These are phyloP conservation scores for Stromatinia cepivora DNA, from an alignment of 2,329 filamentous ascomycete species.

Conservation along the genomic window DNA sequence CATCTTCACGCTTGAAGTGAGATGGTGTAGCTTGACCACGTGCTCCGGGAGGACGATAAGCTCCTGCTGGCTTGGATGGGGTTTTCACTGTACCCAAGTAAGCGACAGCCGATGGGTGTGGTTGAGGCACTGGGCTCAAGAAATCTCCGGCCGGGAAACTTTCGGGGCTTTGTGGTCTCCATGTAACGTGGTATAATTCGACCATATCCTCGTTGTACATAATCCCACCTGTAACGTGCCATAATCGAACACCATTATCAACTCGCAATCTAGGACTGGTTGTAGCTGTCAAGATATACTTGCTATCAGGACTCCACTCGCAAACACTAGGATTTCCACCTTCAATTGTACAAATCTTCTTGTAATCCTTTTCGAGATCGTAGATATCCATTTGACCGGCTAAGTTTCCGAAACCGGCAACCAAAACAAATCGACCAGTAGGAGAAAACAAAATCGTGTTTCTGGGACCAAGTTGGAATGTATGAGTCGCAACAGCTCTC, in stretches of 20 bases:
- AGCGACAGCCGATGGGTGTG: conserved; percentile 78
- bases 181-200: conserved; percentile 87
- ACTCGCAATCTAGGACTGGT: conserved; percentile 93
- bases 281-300: conserved; percentile 95
- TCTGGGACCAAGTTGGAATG: conserved; percentile 81
- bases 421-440: conserved; percentile 85
- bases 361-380: conserved; percentile 90
- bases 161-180: conserved; percentile 73
- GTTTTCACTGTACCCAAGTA: conserved; percentile 89
- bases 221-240: conserved; percentile 83
- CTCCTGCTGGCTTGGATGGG: conserved; percentile 93
- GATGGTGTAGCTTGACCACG: conserved; percentile 85
- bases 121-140: conserved; percentile 69
- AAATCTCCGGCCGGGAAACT: conserved; percentile 66
- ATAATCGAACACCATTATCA: conserved; percentile 94
- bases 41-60: conserved; percentile 92
- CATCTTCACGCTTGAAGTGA: conserved; percentile 96
- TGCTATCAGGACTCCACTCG: conserved; percentile 95
- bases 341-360: conserved; percentile 90
- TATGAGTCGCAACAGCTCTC: conserved; percentile 78
- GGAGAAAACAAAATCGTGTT: conserved; percentile 97
- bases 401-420: conserved; percentile 96
- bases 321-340: conserved; percentile 95
- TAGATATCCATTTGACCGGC: conserved; percentile 98
- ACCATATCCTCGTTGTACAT: conserved; percentile 97